phyloP scores from a whole-genome alignment of 2,329 filamentous ascomycete genomes.

The Scortechinia acanthostroma region DNA sequence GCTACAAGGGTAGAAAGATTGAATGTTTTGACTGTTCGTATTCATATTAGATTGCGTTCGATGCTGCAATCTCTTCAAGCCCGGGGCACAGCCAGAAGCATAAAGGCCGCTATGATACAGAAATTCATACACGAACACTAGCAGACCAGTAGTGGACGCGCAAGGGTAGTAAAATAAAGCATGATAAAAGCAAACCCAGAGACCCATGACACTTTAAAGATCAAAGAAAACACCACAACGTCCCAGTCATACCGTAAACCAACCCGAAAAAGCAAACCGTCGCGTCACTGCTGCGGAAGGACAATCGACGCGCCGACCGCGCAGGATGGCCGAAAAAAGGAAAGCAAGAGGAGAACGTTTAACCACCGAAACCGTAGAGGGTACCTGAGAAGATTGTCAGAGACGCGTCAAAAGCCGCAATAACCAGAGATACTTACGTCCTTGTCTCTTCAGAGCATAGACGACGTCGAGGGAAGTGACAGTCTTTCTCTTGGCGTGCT shows the following conservation, averaged over 20 bases:
- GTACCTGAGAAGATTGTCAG: constrained; percentile 16
- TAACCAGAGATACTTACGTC: constrained; percentile 38
- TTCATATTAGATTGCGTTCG: constrained; percentile 1
- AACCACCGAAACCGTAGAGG: constrained; percentile 86
- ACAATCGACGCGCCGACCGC: constrained; percentile 18
- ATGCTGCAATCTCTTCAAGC: background rate
- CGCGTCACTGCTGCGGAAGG: constrained; percentile 18
- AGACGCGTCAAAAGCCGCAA: background rate
- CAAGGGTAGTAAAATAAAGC: constrained; percentile 22
- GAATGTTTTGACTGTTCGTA: background rate
- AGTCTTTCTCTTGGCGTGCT: constrained; percentile 77
- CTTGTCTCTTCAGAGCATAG: constrained; percentile 64
- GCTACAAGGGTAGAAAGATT: background rate
- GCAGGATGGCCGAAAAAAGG: constrained; percentile 16
- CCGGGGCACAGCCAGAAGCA: background rate
- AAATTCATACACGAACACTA: constrained; percentile 25
- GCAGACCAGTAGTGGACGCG: constrained; percentile 23
- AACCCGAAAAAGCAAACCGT: constrained; percentile 24
- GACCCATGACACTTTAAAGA: constrained; percentile 26
- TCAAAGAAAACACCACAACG: constrained; percentile 30
- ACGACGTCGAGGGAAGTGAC: constrained; percentile 66
- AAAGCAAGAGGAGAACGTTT: constrained; percentile 23
- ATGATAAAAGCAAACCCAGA: constrained; percentile 28
- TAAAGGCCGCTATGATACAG: constrained; percentile 25
- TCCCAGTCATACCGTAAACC: constrained; percentile 31